Base-by-base conservation (phyloP, 1,284 basidiomycete species). In the Cutaneotrichosporon cavernicola region DNA sequence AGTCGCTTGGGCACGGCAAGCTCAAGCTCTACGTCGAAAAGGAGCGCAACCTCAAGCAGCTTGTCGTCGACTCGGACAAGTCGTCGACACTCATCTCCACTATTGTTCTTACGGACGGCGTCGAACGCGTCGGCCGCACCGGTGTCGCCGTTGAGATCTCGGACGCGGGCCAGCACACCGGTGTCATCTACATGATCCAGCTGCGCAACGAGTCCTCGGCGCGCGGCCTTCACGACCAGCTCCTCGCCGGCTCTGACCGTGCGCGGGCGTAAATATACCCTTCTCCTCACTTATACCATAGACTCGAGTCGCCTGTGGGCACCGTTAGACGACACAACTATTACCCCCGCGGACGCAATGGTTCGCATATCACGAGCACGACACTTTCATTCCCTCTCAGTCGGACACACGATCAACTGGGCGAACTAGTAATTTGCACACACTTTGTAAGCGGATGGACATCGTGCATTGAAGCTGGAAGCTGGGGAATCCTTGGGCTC, bases 111-210 rank as follows among this genome's bases (percentile, higher is more conserved):
- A 90, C 89, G 4, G 95, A 98, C 78, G 97, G 95, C 6, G 95
- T 99, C 26, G 97, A 99, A 81, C 85, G 97, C 47, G 95, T 99
- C 22, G 97, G 93, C 26, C 97, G 95, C 82, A 97, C 95, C 6
- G 97, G 97, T 26, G 89, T 99, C 34, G 97, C 97, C 40, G 89
- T 99, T 65, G 96, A 99, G 81, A 82, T 99, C 63, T 96, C 92
- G 74, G 92, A 97, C 79, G 84, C 87, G 59, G 96, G 96, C 8
- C 81, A 86, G 61, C 86, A 94, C 63, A 97, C 95, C n/a, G 97
- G 97, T 13, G 89, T 98, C 75, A 85, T 99, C 63, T 98, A 99
- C 77, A 97, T 99, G 96, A 88, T 99, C 61, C 93, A 97, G 80
- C 81, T 95, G 51, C 85, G 90, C 70, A 96, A 91, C 78, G 97